Evolutionary conservation across 1,139 yeast genomes (phyloP).

Genomic region (Lodderomyces elongisporus): DNA sequence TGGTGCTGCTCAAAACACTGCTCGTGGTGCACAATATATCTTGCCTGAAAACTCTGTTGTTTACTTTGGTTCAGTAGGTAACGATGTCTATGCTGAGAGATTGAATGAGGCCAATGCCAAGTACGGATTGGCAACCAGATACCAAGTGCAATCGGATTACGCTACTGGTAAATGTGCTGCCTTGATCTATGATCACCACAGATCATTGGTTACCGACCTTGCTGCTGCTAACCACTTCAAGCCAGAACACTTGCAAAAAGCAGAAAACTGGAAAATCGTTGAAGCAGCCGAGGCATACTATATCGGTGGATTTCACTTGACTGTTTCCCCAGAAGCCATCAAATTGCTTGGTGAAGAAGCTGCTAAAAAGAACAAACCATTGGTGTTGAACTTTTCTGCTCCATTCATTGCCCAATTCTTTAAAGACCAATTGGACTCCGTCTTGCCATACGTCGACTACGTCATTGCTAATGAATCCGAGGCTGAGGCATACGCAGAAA

Average conservation of each 20-base stretch:
- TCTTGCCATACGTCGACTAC: constrained; percentile 83
- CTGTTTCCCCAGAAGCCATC: constrained; percentile 96
- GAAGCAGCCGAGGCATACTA: constrained; percentile 78
- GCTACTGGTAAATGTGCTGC: constrained; percentile 99
- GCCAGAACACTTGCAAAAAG: constrained; percentile 77
- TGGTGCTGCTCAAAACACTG: constrained; percentile 99
- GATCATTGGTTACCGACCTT: constrained; percentile 92
- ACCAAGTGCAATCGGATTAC: constrained; percentile 68
- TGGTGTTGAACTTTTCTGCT: constrained; percentile 85
- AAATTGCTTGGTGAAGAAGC: constrained; percentile 86
- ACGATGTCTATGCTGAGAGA: constrained; percentile 81
- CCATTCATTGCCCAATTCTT: constrained; percentile 95
- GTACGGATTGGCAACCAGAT: constrained; percentile 85
- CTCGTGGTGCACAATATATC: constrained; percentile 95
- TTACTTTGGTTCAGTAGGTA: constrained; percentile 95
- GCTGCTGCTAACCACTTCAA: constrained; percentile 98
- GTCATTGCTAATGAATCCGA: constrained; percentile 96
- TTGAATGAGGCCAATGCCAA: constrained; percentile 75
- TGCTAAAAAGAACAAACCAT: constrained; percentile 76
- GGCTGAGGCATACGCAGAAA: constrained; percentile 90
- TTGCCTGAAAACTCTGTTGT: constrained; percentile 79
- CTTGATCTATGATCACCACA: constrained; percentile 76
- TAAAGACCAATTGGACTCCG: constrained; percentile 81
- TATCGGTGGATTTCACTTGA: constrained; percentile 97
- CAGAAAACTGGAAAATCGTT: constrained; percentile 87